phyloP scores from a whole-genome alignment of 192 early-diverging fungal genomes.

The Coemansia sp. region DNA sequence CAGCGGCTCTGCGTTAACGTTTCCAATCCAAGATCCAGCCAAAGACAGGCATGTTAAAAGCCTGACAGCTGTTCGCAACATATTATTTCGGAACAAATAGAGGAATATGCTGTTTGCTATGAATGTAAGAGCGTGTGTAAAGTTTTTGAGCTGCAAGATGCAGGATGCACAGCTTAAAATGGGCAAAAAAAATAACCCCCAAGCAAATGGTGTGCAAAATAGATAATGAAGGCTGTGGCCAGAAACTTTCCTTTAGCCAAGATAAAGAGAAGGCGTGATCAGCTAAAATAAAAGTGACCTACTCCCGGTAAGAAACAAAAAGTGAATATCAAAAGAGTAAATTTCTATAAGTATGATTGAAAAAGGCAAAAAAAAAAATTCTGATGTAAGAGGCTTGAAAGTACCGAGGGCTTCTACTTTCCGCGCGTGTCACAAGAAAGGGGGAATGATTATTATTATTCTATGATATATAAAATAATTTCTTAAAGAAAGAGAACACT shows the following conservation, averaged over 20 bases:
- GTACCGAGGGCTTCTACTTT: neutral
- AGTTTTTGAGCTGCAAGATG: neutral
- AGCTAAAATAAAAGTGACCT: neutral
- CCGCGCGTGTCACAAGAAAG: neutral
- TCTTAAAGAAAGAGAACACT: neutral
- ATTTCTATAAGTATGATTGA: too few species aligned
- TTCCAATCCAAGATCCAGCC: neutral
- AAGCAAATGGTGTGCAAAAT: neutral
- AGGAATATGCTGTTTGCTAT: neutral
- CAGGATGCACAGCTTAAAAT: neutral
- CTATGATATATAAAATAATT: neutral
- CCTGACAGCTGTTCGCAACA: neutral
- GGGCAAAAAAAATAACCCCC: too few species aligned
- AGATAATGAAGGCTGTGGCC: neutral
- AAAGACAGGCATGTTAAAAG: neutral
- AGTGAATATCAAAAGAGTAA: neutral
- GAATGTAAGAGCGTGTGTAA: neutral
- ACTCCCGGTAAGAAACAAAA: neutral
- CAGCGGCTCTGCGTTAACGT: slow-evolving; percentile 15
- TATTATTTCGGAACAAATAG: neutral
- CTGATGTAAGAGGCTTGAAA: neutral
- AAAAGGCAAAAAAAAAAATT: too few species aligned
- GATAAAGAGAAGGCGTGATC: neutral
- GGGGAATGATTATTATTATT: neutral
- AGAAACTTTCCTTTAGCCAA: neutral